Percentiles rank a stretch among this genome's conserved stretches.
phyloP scores from a whole-genome alignment of 2,329 filamentous ascomycete species.

The Reticulascus tulasneorum region DNA sequence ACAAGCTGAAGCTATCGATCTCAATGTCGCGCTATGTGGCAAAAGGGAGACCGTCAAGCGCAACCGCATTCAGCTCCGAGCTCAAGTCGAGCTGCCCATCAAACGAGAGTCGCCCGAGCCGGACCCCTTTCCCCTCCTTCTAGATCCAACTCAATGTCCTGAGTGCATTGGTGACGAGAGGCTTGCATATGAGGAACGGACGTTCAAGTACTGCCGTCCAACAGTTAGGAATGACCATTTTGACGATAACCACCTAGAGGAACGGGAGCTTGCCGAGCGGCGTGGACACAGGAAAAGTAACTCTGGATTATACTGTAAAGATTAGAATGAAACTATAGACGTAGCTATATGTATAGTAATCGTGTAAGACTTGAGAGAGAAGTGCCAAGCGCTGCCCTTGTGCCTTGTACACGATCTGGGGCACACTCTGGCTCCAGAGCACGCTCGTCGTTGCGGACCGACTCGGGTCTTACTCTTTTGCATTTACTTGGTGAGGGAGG shows the following conservation, averaged over 20 bases:
- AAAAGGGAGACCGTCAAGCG: conserved; percentile 18
- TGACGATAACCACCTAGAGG: conserved; percentile 15
- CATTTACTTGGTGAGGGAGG: no score
- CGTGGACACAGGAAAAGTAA: no score
- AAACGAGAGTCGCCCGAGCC: conserved; percentile 6
- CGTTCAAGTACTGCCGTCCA: conserved; percentile 12
- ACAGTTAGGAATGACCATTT: conserved; percentile 19
- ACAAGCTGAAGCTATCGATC: conserved; percentile 14
- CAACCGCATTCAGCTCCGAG: not conserved
- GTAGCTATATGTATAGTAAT: no score
- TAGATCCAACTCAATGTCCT: conserved; percentile 15
- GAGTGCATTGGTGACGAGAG: conserved; percentile 15
- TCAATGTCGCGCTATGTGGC: conserved; percentile 17
- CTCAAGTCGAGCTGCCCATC: not conserved
- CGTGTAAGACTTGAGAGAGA: no score
- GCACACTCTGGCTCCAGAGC: no score
- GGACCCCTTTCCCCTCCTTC: conserved; percentile 14
- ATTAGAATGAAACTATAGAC: no score
- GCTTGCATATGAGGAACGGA: conserved; percentile 11
- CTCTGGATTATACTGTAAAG: no score
- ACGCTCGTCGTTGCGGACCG: no score
- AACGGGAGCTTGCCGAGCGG: conserved; percentile 11
- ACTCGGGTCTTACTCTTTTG: no score
- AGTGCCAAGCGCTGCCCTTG: no score
- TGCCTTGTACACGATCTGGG: no score